phyloP scores from a whole-genome alignment of 805 yeast genomes.

The Metschnikowia sp. region DNA sequence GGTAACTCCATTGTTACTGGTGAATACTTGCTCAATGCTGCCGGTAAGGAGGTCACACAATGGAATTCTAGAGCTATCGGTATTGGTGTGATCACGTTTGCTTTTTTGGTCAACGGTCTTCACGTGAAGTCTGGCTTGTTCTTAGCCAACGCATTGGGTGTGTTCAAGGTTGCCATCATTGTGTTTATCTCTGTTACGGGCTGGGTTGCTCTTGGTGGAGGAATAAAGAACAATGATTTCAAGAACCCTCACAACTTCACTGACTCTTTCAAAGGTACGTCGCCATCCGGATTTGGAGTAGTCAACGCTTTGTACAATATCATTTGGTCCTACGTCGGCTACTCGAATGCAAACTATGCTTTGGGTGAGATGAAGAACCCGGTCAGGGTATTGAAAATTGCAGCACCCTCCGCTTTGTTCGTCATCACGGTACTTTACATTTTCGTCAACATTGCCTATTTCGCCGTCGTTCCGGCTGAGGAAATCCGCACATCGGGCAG shows the following conservation, averaged over 20 bases:
- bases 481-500: conserved; percentile 59
- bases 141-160: conserved; percentile 61
- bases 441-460: conserved; percentile 75
- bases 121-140: conserved; percentile 64
- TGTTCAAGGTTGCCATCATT: conserved; percentile 70
- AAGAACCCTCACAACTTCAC: conserved; percentile 55
- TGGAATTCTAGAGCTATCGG: conserved; percentile 82
- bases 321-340: conserved; percentile 83
- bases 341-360: conserved; percentile 80
- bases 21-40: conserved; percentile 71
- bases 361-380: conserved; percentile 78
- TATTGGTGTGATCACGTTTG: conserved; percentile 67
- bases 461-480: conserved; percentile 74
- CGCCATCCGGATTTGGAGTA: conserved; percentile 62
- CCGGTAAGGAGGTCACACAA: conserved; percentile 59
- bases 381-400: conserved; percentile 59
- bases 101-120: conserved; percentile 59
- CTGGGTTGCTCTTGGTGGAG: conserved; percentile 80
- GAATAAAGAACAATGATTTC: conserved; percentile 47
- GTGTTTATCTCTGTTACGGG: conserved; percentile 71
- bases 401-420: conserved; percentile 72
- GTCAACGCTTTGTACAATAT: conserved; percentile 77
- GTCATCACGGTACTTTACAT: conserved; percentile 63
- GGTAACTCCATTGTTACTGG: conserved; percentile 82
- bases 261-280: conserved; percentile 53